Evolutionary conservation across 2,329 filamentous ascomycete species (phyloP).

Genomic region (Aspergillus sp.): DNA sequence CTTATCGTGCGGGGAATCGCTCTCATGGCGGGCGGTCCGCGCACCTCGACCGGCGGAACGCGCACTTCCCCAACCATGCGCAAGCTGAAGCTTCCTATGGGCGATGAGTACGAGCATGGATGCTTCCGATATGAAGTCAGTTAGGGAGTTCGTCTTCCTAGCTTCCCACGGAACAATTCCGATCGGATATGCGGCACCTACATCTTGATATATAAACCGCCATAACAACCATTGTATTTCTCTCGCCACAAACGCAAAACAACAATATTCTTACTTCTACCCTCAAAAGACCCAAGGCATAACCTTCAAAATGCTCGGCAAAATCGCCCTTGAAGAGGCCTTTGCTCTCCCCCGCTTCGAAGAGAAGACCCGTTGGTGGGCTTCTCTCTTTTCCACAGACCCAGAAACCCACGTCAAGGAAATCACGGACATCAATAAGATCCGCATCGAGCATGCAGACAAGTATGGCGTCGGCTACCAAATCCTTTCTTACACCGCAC

Average conservation of each 20-base stretch:
- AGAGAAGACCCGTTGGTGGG: constrained; percentile 63
- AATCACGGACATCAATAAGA: constrained; percentile 51
- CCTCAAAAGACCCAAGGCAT: background rate
- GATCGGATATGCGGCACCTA: background rate
- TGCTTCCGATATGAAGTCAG: background rate
- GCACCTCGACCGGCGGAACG: constrained; percentile 7
- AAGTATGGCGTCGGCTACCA: constrained; percentile 49
- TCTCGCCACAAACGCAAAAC: background rate
- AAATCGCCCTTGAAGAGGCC: constrained; percentile 63
- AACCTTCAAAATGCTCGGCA: constrained; percentile 53
- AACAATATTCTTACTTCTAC: background rate
- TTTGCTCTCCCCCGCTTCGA: constrained; percentile 60
- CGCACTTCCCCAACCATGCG: background rate
- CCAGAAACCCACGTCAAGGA: constrained; percentile 59
- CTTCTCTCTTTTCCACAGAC: constrained; percentile 59
- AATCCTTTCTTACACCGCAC: constrained; percentile 50
- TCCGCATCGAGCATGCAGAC: constrained; percentile 45
- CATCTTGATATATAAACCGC: background rate
- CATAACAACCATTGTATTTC: background rate
- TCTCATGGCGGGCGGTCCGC: constrained; percentile 2
- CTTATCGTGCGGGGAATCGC: background rate
- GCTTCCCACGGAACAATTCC: background rate
- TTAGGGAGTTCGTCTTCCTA: background rate
- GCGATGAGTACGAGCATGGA: background rate
- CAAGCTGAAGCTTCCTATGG: too few relatives aligned